Percentiles rank a stretch among this genome's conserved stretches.
These are phyloP conservation scores for Saccharomyces jurei DNA, from an alignment of 805 yeast species.

Conservation along the genomic window DNA sequence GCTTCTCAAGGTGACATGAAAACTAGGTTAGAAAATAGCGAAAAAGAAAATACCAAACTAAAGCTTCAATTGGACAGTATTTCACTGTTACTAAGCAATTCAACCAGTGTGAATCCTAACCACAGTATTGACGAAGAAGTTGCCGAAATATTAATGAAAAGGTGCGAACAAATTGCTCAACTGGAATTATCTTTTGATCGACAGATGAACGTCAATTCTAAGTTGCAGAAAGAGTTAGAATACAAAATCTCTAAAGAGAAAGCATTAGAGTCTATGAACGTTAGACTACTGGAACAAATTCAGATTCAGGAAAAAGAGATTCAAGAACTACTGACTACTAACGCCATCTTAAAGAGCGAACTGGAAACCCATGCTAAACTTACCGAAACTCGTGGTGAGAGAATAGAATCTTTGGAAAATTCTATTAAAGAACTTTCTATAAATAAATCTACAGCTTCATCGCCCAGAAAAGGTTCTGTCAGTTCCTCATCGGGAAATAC, in stretches of 20 bases:
- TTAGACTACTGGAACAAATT: constrained; percentile 16
- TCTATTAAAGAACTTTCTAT: constrained; percentile 3
- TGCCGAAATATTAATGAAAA: constrained; percentile 15
- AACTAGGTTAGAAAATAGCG: neutral
- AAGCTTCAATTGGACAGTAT: constrained; percentile 10
- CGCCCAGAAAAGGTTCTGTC: constrained; percentile 4
- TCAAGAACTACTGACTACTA: constrained; percentile 9
- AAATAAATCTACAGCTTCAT: neutral
- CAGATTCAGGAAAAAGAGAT: constrained; percentile 15
- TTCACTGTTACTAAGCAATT: constrained; percentile 6
- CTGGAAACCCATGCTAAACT: constrained; percentile 10
- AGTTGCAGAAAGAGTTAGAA: constrained; percentile 7
- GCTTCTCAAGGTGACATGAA: neutral
- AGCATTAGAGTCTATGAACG: constrained; percentile 19
- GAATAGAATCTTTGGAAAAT: constrained; percentile 11
- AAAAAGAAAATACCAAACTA: constrained; percentile 8
- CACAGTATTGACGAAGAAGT: constrained; percentile 6
- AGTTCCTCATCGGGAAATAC: constrained; percentile 10
- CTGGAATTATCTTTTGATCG: constrained; percentile 16
- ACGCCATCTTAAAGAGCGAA: constrained; percentile 12
- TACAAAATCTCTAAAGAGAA: constrained; percentile 7
- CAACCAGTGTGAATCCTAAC: neutral
- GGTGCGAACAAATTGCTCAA: constrained; percentile 18
- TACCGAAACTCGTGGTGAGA: constrained; percentile 9
- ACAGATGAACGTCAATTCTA: constrained; percentile 8